Percentiles rank a stretch among this genome's conserved stretches.
Conservation (phyloP, 2,329 filamentous ascomycete species). For the Raffaelea ambrosiae region DNA sequence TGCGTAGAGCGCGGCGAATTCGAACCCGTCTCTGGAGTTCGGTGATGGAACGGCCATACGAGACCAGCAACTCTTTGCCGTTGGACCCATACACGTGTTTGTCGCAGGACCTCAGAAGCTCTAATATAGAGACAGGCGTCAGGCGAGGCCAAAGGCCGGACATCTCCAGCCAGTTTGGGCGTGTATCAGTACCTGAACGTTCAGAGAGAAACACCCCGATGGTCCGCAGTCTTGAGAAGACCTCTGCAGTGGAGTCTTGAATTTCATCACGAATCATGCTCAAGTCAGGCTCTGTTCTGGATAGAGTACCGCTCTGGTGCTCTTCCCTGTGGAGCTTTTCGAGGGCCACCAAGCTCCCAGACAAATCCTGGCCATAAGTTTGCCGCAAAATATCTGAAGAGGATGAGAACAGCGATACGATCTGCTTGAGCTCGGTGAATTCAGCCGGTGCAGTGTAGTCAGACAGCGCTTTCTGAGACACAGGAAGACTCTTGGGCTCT, state of each 20-base stretch:
- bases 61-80: conserved; percentile 30
- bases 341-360: no score
- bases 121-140: conserved; percentile 33
- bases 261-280: no score
- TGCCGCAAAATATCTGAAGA: no score
- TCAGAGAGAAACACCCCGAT: background rate
- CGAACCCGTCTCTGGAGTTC: conserved; percentile 35
- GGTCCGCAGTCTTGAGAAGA: no score
- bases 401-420: no score
- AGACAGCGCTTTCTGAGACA: no score
- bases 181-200: background rate
- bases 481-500: no score
- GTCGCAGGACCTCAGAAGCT: conserved; percentile 32
- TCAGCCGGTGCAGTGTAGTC: no score
- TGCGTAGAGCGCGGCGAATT: conserved; percentile 23
- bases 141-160: conserved; percentile 37
- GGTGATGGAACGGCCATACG: conserved; percentile 34
- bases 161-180: conserved; percentile 27
- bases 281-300: background rate
- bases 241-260: no score
- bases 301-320: background rate
- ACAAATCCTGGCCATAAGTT: no score
- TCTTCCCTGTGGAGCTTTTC: no score
- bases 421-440: no score
- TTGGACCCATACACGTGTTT: conserved; percentile 13